Evolutionary conservation across 2,329 filamentous ascomycete species (phyloP), one percentile per base, ranked within the genome.

Genomic region (Emergomyces africanus): DNA sequence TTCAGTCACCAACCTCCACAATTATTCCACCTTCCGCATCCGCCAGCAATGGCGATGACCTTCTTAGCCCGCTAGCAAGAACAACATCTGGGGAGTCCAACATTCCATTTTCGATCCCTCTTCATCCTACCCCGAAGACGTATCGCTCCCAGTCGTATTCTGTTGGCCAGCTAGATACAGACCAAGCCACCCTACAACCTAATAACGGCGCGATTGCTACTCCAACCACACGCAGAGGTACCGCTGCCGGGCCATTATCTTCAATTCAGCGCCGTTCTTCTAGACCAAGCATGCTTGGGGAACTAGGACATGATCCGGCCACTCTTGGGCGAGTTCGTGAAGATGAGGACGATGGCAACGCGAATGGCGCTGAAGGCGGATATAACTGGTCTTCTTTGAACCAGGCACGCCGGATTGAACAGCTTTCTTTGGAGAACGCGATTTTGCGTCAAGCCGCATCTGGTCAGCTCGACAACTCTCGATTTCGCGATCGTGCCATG

Each of bases 111-210:
- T 82, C 88, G 6, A 95, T 95, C 64, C 90, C 90, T 3, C 79
- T 95, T 23, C 89, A 95, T 63, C 90, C 92, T 0, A 94, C 89
- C 0, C 89, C 89, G 1, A 97, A 97, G 73, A 90, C 89, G 0
- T 94, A 95, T 67, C 86, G 94, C 49, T 99, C 94, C 5, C 90
- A 96, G 72, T 97, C 94, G 4, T 97, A 97, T 72, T 97, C 92
- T 0, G 92, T 95, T 54, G 91, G 91, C 4, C 91, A 96, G 70
- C 78, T 90, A 61, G 90, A 96, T 57, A 81, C 85, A 0, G 88
- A 92, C 60, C 68, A 69, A 25, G 57, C 72, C 18, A 68, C 64
- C 28, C 59, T 72, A 23, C 66, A 71, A 59, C 66, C 70, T n/a
- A 70, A 65, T 48, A 73, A 70, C 60, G 63, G 68, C 8, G 61